A percentile compares a stretch with the other conserved stretches of the same genome.
These are phyloP conservation scores for Fraxinus baroniana DNA, from an alignment of 305 asterid genomes.

Conservation along the genomic window DNA sequence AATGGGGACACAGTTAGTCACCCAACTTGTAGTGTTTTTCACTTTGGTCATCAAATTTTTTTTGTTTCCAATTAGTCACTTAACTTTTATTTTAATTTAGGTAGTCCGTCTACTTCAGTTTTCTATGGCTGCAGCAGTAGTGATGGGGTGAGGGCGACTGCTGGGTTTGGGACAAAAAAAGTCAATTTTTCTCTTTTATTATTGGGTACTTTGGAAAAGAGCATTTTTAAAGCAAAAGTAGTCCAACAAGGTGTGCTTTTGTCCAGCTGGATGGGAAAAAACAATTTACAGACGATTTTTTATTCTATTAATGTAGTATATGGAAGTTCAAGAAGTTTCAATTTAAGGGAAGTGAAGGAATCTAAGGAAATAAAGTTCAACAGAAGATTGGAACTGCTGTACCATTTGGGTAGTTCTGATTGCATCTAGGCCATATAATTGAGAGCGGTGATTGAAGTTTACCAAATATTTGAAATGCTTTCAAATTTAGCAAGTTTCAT, in stretches of 20 bases:
- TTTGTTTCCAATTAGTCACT: neutral
- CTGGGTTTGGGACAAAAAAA: neutral
- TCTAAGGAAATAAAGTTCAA: neutral
- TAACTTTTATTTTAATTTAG: neutral
- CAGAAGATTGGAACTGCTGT: neutral
- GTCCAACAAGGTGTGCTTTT: neutral
- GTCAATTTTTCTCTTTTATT: neutral
- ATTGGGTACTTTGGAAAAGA: neutral
- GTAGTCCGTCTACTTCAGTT: neutral
- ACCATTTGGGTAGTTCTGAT: neutral
- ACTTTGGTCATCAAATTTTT: neutral
- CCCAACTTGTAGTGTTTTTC: neutral
- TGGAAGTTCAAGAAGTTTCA: neutral
- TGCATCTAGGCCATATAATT: neutral
- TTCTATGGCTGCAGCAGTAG: neutral
- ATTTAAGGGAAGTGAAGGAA: neutral
- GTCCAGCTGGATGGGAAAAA: neutral
- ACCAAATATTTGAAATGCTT: neutral
- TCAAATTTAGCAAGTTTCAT: constrained; percentile 7
- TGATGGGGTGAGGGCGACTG: neutral
- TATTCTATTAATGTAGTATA: neutral
- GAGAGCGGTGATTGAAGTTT: neutral
- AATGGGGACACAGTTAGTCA: neutral
- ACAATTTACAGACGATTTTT: neutral
- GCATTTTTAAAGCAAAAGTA: neutral